phyloP scores from a whole-genome alignment of 2,329 filamentous ascomycete genomes.

The Ascomycota sp. region DNA sequence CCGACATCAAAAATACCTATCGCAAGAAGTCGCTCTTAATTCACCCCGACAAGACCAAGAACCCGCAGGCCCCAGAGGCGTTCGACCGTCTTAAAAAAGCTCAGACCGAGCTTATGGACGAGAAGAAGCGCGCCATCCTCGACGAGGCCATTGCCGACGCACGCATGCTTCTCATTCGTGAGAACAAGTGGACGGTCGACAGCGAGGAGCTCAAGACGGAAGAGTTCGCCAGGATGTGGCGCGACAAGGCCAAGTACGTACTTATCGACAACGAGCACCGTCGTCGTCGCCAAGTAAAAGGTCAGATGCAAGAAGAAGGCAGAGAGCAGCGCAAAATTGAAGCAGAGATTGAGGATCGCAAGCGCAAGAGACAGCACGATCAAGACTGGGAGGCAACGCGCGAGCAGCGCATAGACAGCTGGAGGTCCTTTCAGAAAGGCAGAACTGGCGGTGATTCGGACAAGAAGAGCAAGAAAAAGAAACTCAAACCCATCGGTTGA shows the following conservation, averaged over 20 bases:
- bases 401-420: conserved; percentile 78
- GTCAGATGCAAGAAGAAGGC: conserved; percentile 89
- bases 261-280: conserved; percentile 83
- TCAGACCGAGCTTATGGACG: conserved; percentile 74
- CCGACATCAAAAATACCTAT: conserved; percentile 84
- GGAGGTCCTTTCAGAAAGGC: conserved; percentile 75
- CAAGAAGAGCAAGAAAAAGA: conserved; percentile 44
- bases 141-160: conserved; percentile 94
- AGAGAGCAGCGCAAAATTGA: conserved; percentile 69
- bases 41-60: conserved; percentile 92
- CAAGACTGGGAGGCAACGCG: conserved; percentile 86
- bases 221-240: conserved; percentile 68
- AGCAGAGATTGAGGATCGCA: conserved; percentile 58
- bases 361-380: conserved; percentile 76
- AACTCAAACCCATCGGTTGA: conserved; percentile 40
- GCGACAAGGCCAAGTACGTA: conserved; percentile 71
- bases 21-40: conserved; percentile 97
- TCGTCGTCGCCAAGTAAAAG: conserved; percentile 65
- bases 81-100: conserved; percentile 95
- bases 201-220: conserved; percentile 67
- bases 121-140: conserved; percentile 66
- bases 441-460: conserved; percentile 25
- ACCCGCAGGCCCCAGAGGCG: conserved; percentile 73
- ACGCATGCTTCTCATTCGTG: conserved; percentile 79
- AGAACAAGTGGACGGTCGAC: conserved; percentile 81